These are phyloP conservation scores for Ustilago curta DNA, from an alignment of 1,284 basidiomycete species.

Conservation along the genomic window DNA sequence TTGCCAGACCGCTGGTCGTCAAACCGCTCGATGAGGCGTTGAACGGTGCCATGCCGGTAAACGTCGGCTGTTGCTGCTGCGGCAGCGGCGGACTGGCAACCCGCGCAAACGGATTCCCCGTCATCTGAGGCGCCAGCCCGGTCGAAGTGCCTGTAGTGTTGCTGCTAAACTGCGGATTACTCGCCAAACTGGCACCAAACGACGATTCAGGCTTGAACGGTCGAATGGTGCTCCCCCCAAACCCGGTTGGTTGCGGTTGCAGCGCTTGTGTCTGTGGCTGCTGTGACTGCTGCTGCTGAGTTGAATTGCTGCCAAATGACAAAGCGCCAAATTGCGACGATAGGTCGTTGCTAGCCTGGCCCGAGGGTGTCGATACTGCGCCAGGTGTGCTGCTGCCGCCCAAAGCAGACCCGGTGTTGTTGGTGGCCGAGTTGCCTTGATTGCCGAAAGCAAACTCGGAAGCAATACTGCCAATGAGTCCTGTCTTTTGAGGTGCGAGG, in stretches of 20 bases:
- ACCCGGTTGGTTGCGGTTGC: conserved; percentile 58
- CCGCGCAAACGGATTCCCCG: conserved; percentile 56
- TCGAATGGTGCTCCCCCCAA: conserved; percentile 44
- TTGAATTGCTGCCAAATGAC: conserved; percentile 30
- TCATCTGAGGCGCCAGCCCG: conserved; percentile 33
- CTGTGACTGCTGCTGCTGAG: conserved; percentile 16
- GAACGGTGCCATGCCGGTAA: conserved; percentile 18
- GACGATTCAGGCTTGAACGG: conserved; percentile 58
- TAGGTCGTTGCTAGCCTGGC: conserved; percentile 20
- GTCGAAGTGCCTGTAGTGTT: conserved; percentile 6
- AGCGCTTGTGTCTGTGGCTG: conserved; percentile 20
- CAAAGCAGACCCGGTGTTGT: conserved; percentile 9
- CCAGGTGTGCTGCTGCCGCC: conserved; percentile 15
- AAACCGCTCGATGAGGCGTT: conserved; percentile 9
- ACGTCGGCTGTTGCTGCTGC: conserved; percentile 13
- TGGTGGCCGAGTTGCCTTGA: conserved; percentile 14
- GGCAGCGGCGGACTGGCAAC: conserved; percentile 19
- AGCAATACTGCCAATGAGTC: conserved; percentile 69
- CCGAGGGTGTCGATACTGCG: conserved; percentile 10
- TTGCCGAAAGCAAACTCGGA: conserved; percentile 67
- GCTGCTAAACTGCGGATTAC: conserved; percentile 23
- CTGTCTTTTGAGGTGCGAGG: conserved; percentile 65
- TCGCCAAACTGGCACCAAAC: conserved; percentile 54
- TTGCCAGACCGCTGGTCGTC: conserved; percentile 9
- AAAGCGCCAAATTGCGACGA: conserved; percentile 39